Evolutionary conservation across 345 rosid species (phyloP), one percentile per base, ranked within the genome.

Genomic region (Stellera chamaejasme): DNA sequence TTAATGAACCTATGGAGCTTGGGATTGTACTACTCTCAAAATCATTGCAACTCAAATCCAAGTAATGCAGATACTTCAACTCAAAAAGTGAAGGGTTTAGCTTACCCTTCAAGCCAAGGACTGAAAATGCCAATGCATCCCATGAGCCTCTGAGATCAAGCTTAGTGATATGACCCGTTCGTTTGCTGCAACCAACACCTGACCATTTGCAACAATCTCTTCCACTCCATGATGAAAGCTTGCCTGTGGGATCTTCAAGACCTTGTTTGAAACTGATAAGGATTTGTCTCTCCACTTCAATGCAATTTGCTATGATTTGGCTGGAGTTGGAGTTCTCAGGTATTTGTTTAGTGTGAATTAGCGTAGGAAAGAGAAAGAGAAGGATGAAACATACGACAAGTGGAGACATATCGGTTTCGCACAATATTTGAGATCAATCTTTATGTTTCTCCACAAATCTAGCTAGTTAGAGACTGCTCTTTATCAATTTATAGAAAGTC

Each of bases 11-110:
- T 15, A 74, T 27, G 66, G 63, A 74, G 2, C 52, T 59, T 16
- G 78, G 72, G 32, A 69, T 55, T 32, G 54, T 39, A 3, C 27
- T 28, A 15, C 72, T 72, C 52, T 27, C 27, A 19, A 74, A 69
- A 46, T 59, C 45, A 25, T 74, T 69, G 2, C 16, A 27, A 19
- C 78, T 74, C 19, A 69, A 19, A 45, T 74, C 78, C 27, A 74
- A 56, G 48, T 56, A 66, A 0, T 15, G 61, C 11, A 66, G 45
- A 6, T 52, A 12, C 13, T 56, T 47, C 51, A 74, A 55, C 1
- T 48, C 36, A 41, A 43, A 59, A 52, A 74, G 28, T 53, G 75
- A 70, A 55, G 69, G 45, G 39, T 43, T 63, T 36, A 74, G 55
- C 63, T 66, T 45, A 52, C 75, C 72, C 10, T 61, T 48, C 39